A percentile compares a stretch with the other conserved stretches of the same genome.
phyloP scores from a whole-genome alignment of 495 filamentous ascomycete genomes.

The Viridothelium virens region DNA sequence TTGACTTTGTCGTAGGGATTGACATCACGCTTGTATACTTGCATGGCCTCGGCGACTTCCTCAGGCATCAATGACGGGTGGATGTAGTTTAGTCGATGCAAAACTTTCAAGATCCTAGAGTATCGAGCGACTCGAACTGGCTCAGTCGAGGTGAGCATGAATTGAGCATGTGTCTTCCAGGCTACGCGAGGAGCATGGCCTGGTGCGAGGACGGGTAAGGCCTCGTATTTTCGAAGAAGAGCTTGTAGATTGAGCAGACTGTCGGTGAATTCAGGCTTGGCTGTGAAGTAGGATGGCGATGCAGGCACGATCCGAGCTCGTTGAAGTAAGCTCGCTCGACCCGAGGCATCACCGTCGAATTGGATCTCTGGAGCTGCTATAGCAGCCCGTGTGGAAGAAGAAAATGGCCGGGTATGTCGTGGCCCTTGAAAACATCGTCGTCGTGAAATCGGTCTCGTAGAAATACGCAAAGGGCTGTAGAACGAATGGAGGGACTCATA shows the following conservation, averaged over 20 bases:
- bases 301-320: conserved; percentile 66
- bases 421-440: conserved; percentile 16
- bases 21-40: conserved; percentile 63
- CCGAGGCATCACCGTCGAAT: conserved; percentile 28
- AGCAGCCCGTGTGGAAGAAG: not conserved
- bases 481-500: not conserved
- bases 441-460: conserved; percentile 9
- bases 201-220: conserved; percentile 58
- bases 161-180: conserved; percentile 75
- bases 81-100: conserved; percentile 77
- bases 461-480: not conserved
- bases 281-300: conserved; percentile 91
- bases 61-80: conserved; percentile 67
- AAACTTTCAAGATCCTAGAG: conserved; percentile 60
- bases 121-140: conserved; percentile 71
- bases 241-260: conserved; percentile 63
- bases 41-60: conserved; percentile 56
- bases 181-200: conserved; percentile 65
- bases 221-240: conserved; percentile 59
- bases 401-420: conserved; percentile 11
- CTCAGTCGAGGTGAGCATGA: conserved; percentile 67
- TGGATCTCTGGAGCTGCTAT: conserved; percentile 44
- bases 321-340: conserved; percentile 27
- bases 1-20: conserved; percentile 58
- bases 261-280: conserved; percentile 77